Percentiles rank a stretch among this genome's conserved stretches.
phyloP scores from a whole-genome alignment of 140 eudicot species.

The Oenanthe javanica region DNA sequence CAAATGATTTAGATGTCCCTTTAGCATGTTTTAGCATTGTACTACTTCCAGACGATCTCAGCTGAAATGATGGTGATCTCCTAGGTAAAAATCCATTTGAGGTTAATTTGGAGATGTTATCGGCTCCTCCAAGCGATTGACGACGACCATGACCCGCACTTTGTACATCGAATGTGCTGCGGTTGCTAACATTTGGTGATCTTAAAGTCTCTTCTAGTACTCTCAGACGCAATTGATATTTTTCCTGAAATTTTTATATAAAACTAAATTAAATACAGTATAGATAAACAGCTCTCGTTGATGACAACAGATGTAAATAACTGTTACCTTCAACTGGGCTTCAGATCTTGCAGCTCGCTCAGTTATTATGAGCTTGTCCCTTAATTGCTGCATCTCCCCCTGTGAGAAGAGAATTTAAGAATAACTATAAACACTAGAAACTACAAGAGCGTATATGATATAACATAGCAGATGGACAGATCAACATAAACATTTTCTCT shows the following conservation, averaged over 20 bases:
- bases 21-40: slow-evolving; percentile 78
- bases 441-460: background rate
- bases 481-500: background rate
- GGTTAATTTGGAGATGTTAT: slow-evolving; percentile 48
- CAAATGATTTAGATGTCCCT: slow-evolving; percentile 95
- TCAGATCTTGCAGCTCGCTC: slow-evolving; percentile 61
- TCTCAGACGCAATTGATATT: slow-evolving; percentile 44
- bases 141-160: slow-evolving; percentile 50
- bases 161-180: slow-evolving; percentile 38
- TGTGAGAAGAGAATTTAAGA: slow-evolving; percentile 10
- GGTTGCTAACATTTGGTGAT: slow-evolving; percentile 29
- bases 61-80: slow-evolving; percentile 52
- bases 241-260: slow-evolving; percentile 29
- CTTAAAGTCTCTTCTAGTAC: slow-evolving; percentile 55
- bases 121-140: slow-evolving; percentile 61
- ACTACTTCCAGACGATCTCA: slow-evolving; percentile 70
- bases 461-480: background rate
- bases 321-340: slow-evolving; percentile 48
- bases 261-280: background rate
- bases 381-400: slow-evolving; percentile 68
- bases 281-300: background rate
- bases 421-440: background rate
- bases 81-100: slow-evolving; percentile 57
- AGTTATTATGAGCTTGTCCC: slow-evolving; percentile 51
- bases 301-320: background rate